Conservation (phyloP, 2,329 filamentous ascomycete genomes). For the Arthroderma sp. region DNA sequence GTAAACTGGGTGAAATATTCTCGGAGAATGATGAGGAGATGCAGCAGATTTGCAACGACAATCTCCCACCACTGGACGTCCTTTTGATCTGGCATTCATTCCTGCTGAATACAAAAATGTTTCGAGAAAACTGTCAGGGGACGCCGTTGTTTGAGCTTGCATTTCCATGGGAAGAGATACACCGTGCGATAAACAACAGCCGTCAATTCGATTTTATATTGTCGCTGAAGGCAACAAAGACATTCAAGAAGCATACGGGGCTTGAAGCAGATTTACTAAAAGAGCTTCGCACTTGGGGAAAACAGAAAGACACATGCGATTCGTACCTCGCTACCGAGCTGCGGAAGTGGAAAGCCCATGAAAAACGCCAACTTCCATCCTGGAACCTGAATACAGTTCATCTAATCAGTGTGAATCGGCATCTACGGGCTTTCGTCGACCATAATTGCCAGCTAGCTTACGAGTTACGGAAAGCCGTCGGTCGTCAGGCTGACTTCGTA, state of each 20-base stretch:
- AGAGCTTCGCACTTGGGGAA: background rate
- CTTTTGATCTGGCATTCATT: constrained; percentile 29
- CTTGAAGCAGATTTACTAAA: background rate
- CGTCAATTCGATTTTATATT: too few relatives aligned
- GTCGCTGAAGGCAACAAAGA: background rate
- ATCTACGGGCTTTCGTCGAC: too few relatives aligned
- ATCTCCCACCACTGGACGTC: constrained; percentile 14
- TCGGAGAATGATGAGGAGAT: background rate
- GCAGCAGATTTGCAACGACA: background rate
- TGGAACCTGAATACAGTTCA: too few relatives aligned
- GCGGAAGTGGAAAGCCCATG: too few relatives aligned
- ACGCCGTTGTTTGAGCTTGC: background rate
- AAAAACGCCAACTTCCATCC: too few relatives aligned
- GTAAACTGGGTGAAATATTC: too few relatives aligned
- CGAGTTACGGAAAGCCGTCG: constrained; percentile 15
- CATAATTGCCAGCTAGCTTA: background rate
- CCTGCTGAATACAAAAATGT: constrained; percentile 21
- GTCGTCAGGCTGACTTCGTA: constrained; percentile 27
- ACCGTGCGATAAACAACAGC: too few relatives aligned
- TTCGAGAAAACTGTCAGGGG: constrained; percentile 1
- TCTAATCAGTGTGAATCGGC: too few relatives aligned
- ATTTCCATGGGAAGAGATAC: constrained; percentile 9
- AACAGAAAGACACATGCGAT: too few relatives aligned
- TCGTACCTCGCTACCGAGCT: too few relatives aligned
- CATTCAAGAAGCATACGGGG: background rate